Base-by-base conservation (phyloP, 202 grass and related monocot species). In the Setaria viridis region DNA sequence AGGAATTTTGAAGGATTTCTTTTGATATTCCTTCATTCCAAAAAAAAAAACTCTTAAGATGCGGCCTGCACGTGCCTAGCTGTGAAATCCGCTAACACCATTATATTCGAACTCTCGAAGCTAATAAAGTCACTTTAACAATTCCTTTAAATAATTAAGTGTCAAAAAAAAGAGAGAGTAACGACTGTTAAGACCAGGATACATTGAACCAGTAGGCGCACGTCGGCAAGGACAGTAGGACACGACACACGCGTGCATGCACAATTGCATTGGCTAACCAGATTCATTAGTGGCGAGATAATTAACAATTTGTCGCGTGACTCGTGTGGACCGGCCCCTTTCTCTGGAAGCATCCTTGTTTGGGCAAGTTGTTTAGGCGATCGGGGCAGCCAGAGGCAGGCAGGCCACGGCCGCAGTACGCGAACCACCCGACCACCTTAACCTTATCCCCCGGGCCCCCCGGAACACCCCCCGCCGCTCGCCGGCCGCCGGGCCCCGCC, bases 331-430 rank as follows among this genome's bases (percentile, higher is more conserved):
- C 10, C 3, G 4, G 39, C 41, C 41, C 41, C 2, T 30, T 79
- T 57, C 25, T 62, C 37, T 60, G 57, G 41, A 76, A 76, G 72
- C 51, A 35, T 76, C 72, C 51, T 57, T 67, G 64, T 9, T 67
- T 9, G 19, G 62, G 62, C 62, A 34, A 64, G 30, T 34, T 64
- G 62, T 13, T 15, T 30, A 9, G 39, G 2, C 47, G 50, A 5
- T 17, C 16, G 17, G 55, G 16, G 53, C 17, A 2, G 13, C 49
- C 1, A 0, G 5, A 19, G n/a, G 58, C 58, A 9, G 56, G 56
- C 58, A 56, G 4, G 51, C 17, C 17, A 56, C 54, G 54, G 0
- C 54, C 6, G 54, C 17, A n/a, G 20, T 11, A 7, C 58, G 21
- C 21, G 58, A 62, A 62, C 58, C 58, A 62, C 58, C 58, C 58